These are phyloP conservation scores for Acer campestre DNA, from an alignment of 345 rosid species.

Conservation along the genomic window DNA sequence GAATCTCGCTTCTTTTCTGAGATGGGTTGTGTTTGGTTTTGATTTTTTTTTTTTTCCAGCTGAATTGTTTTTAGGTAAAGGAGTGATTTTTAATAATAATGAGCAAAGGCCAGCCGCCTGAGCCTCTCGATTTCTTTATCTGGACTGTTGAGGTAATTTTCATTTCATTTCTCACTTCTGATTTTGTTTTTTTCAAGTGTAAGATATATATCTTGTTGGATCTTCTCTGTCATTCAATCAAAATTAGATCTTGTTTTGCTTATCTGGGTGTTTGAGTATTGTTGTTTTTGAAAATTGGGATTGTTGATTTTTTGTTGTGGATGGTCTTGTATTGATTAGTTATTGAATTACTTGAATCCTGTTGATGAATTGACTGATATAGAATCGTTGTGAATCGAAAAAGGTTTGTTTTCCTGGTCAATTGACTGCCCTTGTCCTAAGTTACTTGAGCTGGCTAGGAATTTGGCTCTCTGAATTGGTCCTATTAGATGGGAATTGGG, in stretches of 20 bases:
- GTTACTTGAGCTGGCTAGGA: not conserved
- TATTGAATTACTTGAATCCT: not conserved
- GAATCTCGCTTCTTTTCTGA: not conserved
- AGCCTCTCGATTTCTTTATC: slow-evolving; percentile 99
- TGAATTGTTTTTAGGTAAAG: slow-evolving; percentile 14
- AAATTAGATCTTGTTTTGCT: slow-evolving; percentile 8
- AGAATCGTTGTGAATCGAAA: not conserved
- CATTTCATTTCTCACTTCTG: not conserved
- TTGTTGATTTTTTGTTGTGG: not conserved
- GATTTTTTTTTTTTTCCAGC: not conserved
- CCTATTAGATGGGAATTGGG: not conserved
- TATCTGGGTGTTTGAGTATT: not conserved
- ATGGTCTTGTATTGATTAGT: not conserved
- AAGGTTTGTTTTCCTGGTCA: not conserved
- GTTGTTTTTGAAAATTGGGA: not conserved
- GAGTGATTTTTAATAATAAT: slow-evolving; percentile 32
- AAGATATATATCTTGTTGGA: not conserved
- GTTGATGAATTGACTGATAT: not conserved
- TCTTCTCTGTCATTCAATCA: not conserved
- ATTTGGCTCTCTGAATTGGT: not conserved
- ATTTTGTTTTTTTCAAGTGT: not conserved
- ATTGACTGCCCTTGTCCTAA: not conserved
- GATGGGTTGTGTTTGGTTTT: not conserved
- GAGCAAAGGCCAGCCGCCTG: slow-evolving; percentile 82
- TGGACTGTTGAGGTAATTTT: slow-evolving; percentile 91